Percentiles rank a stretch among this genome's conserved stretches.
Evolutionary conservation across 805 yeast species (phyloP).

Genomic region (Candida cerambycidarum): DNA sequence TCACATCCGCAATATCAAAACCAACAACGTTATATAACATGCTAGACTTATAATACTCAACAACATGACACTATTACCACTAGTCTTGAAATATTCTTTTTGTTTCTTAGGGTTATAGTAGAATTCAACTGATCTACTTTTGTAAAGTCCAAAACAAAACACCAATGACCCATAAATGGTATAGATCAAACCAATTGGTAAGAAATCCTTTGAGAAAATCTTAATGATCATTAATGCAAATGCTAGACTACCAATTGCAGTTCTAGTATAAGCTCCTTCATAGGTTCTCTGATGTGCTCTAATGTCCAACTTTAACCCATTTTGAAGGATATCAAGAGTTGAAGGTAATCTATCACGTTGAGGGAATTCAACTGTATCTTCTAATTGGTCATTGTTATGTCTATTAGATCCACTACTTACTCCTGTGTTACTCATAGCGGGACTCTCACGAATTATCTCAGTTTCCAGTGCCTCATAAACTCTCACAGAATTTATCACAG

Average conservation of each 20-base stretch:
- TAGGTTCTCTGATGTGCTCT: slow-evolving; percentile 79
- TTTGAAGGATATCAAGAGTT: slow-evolving; percentile 36
- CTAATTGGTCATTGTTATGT: not conserved
- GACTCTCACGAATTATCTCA: no score
- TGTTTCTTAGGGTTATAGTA: slow-evolving; percentile 38
- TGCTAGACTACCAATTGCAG: slow-evolving; percentile 67
- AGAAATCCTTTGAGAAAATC: slow-evolving; percentile 60
- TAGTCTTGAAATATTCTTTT: slow-evolving; percentile 51
- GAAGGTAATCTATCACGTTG: slow-evolving; percentile 28
- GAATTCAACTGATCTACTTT: slow-evolving; percentile 36
- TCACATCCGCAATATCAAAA: slow-evolving; percentile 47
- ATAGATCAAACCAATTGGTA: slow-evolving; percentile 65
- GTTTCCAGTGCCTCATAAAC: no score
- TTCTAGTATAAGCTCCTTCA: slow-evolving; percentile 78
- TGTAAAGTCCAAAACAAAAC: slow-evolving; percentile 38
- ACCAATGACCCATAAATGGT: slow-evolving; percentile 56
- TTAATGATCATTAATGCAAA: slow-evolving; percentile 65
- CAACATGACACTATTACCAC: slow-evolving; percentile 60
- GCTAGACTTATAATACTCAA: slow-evolving; percentile 49
- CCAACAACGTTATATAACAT: slow-evolving; percentile 52
- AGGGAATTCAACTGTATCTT: not conserved
- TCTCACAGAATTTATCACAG: no score
- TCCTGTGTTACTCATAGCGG: not conserved
- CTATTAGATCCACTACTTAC: slow-evolving; percentile 2
- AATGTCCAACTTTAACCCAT: slow-evolving; percentile 47